These are phyloP conservation scores for Kwoniella botswanensis DNA, from an alignment of 768 basidiomycete genomes.

Conservation along the genomic window DNA sequence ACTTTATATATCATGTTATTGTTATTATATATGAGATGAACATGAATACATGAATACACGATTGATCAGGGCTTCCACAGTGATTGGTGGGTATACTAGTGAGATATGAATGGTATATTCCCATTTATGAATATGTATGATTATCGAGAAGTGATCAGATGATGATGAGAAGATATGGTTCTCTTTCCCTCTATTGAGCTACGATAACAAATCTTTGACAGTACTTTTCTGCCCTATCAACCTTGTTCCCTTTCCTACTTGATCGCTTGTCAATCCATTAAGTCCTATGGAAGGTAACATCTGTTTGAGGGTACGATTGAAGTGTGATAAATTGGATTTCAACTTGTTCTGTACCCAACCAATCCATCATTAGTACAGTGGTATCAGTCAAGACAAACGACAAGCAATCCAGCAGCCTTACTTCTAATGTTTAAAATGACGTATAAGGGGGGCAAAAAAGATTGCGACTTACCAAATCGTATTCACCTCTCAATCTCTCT, in stretches of 20 bases:
- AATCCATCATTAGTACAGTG: not conserved
- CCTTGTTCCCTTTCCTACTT: slow-evolving; percentile 31
- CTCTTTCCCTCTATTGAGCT: not conserved
- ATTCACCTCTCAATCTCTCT: slow-evolving; percentile 40
- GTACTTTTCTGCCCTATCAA: slow-evolving; percentile 35
- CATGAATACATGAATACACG: too few species aligned
- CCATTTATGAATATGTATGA: not conserved
- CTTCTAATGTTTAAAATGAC: not conserved
- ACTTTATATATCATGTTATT: too few species aligned
- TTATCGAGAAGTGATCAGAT: not conserved
- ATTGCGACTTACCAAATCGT: slow-evolving; percentile 46
- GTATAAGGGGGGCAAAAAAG: not conserved
- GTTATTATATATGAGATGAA: too few species aligned
- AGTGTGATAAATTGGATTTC: slow-evolving; percentile 42
- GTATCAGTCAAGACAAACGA: too few species aligned
- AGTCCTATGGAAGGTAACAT: slow-evolving; percentile 49
- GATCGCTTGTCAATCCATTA: slow-evolving; percentile 27
- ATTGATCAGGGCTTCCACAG: too few species aligned
- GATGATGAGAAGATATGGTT: too few species aligned
- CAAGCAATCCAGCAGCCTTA: too few species aligned
- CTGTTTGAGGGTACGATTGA: slow-evolving; percentile 51
- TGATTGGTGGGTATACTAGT: too few species aligned
- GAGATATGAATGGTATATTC: not conserved
- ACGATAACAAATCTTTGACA: not conserved
- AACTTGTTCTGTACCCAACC: slow-evolving; percentile 36